A percentile compares a stretch with the other conserved stretches of the same genome.
Evolutionary conservation across 495 filamentous ascomycete genomes (phyloP).

Genomic region (Daldinia vernicosa): DNA sequence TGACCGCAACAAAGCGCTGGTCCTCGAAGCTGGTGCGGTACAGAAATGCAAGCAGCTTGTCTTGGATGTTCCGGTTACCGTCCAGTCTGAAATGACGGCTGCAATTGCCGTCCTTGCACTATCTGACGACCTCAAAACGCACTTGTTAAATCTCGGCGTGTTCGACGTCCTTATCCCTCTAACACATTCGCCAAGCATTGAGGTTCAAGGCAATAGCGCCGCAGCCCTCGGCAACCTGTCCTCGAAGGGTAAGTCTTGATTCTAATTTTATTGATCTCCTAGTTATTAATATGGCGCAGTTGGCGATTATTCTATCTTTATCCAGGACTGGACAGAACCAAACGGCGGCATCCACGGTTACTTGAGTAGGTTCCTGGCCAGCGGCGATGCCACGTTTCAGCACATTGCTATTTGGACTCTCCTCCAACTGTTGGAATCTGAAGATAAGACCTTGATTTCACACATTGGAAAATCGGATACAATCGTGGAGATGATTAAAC

Average conservation of each 20-base stretch:
- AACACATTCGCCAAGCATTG: slow-evolving; percentile 92
- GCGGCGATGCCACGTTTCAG: slow-evolving; percentile 96
- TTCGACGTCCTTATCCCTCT: slow-evolving; percentile 97
- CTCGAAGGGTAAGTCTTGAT: slow-evolving; percentile 79
- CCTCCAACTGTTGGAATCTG: slow-evolving; percentile 92
- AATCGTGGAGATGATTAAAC: slow-evolving; percentile 87
- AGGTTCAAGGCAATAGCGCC: slow-evolving; percentile 98
- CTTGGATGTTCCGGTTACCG: slow-evolving; percentile 88
- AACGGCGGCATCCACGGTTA: slow-evolving; percentile 96
- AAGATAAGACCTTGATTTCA: slow-evolving; percentile 82
- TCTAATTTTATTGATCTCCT: slow-evolving; percentile 2
- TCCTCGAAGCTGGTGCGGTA: slow-evolving; percentile 94
- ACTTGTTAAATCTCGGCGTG: slow-evolving; percentile 90
- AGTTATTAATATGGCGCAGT: slow-evolving; percentile 63
- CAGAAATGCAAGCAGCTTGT: slow-evolving; percentile 99
- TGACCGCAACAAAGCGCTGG: slow-evolving; percentile 94
- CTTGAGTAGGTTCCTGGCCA: slow-evolving; percentile 87
- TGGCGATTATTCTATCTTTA: slow-evolving; percentile 94
- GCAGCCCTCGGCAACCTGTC: slow-evolving; percentile 95
- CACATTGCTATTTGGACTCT: slow-evolving; percentile 99
- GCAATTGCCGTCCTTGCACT: slow-evolving; percentile 97
- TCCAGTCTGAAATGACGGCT: slow-evolving; percentile 99
- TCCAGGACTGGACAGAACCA: slow-evolving; percentile 90
- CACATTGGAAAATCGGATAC: slow-evolving; percentile 88
- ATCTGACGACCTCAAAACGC: slow-evolving; percentile 93